Percentiles rank a stretch among this genome's conserved stretches.
These are phyloP conservation scores for Phytopythium aichiense DNA, from an alignment of 352 stramenopile species.

Conservation along the genomic window DNA sequence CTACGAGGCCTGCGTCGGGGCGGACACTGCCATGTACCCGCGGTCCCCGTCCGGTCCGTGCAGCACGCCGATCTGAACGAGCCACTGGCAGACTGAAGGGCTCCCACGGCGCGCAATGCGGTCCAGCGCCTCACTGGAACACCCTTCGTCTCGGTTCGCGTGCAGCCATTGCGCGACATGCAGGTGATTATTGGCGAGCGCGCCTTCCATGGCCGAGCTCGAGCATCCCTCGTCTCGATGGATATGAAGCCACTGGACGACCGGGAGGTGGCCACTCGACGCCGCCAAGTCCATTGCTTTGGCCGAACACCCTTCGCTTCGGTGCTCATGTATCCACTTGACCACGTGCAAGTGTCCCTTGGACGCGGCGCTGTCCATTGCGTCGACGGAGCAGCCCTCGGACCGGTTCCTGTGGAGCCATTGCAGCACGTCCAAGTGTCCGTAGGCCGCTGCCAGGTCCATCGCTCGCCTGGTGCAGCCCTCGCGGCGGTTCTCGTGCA, in stretches of 20 bases:
- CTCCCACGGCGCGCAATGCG: neutral
- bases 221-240: neutral
- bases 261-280: neutral
- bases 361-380: constrained; percentile 8
- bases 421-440: constrained; percentile 12
- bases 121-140: neutral
- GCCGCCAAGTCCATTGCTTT: constrained; percentile 45
- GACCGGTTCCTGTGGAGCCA: constrained; percentile 14
- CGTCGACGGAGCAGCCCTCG: constrained; percentile 9
- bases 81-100: neutral
- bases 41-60: neutral
- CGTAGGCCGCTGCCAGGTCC: constrained; percentile 1
- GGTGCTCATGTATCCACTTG: constrained; percentile 49
- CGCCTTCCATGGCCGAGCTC: neutral
- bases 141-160: neutral
- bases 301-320: constrained; percentile 48
- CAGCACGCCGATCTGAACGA: neutral
- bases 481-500: constrained; percentile 4
- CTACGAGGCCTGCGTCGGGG: neutral
- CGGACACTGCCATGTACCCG: neutral
- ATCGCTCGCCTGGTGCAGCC: constrained; percentile 6
- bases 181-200: neutral
- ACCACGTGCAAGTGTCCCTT: constrained; percentile 20
- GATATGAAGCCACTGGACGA: neutral
- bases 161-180: neutral